Base-by-base conservation (phyloP, 805 yeast genomes). In the Tanozyma kutaoensis region DNA sequence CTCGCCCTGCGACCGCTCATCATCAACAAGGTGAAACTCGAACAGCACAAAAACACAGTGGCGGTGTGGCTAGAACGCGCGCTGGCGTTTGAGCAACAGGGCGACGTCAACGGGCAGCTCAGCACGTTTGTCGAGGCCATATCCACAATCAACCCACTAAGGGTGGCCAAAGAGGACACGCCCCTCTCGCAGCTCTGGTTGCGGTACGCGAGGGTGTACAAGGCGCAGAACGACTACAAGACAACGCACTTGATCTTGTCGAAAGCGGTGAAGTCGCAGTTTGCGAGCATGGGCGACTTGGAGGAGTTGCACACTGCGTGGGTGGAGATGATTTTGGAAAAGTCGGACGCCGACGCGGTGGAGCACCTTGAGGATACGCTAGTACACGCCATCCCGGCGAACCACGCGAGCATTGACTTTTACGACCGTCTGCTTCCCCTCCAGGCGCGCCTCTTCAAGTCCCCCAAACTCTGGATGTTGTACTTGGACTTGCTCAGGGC, bases 251-350 rank as follows among this genome's bases (percentile, higher is more conserved):
- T 66, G 12, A 65, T 85, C 5, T 69, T 65, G 29, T 69, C 71
- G 20, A 73, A 73, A 26, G 76, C 88, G 0, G 55, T 71, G 1
- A 71, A 72, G 29, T 86, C 85, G 1, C 86, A 85, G 5, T 84
- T 65, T 49, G 62, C 55, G 15, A 50, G 62, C 11, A 51, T 71
- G 0, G 67, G 69, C 14, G 95, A 84, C 33, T 50, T 84, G 13
- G 79, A 75, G 2, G 65, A 64, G 3, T 47, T 86, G 5, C 80
- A 84, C 67, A 53, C 69, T n/a, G 65, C 62, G 12, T 86, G 95
- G 95, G 60, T 77, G 5, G 78, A 78, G 30, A 52, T 70, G 49
- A 77, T 76, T 32, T 40, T 79, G 17, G 52, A 64, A 14, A 49
- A 54, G 12, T 68, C 58, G 14, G 46, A 70, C 13, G 66, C 61